phyloP scores from a whole-genome alignment of 768 basidiomycete species.

The Lanmaoa rubissima region DNA sequence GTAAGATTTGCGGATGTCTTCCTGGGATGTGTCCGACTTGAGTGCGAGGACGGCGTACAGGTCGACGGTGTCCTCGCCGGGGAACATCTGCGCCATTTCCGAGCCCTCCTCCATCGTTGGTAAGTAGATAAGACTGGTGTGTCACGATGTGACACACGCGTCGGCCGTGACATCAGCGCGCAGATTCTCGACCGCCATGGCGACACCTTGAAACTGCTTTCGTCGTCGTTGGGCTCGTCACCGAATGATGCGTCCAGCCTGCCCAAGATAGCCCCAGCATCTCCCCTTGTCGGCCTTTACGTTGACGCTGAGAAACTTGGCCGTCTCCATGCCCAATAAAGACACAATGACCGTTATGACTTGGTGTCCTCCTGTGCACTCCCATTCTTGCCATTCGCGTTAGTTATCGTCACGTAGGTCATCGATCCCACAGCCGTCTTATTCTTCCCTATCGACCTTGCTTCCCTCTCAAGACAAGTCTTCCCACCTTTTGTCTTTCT shows the following conservation, averaged over 20 bases:
- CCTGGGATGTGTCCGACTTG: slow-evolving; percentile 48
- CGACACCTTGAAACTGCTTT: too few species aligned
- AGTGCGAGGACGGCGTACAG: slow-evolving; percentile 76
- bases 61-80: slow-evolving; percentile 66
- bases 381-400: neutral
- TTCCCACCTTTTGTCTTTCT: neutral
- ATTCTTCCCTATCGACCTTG: slow-evolving; percentile 9
- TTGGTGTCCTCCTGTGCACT: neutral
- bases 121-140: neutral
- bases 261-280: neutral
- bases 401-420: neutral
- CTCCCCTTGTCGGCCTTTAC: neutral
- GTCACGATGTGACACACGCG: slow-evolving; percentile 7
- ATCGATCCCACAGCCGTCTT: neutral
- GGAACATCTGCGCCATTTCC: slow-evolving; percentile 67
- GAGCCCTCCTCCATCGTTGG: slow-evolving; percentile 69
- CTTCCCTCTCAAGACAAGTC: neutral
- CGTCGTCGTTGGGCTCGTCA: neutral
- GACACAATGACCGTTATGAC: slow-evolving; percentile 3
- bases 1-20: slow-evolving; percentile 83
- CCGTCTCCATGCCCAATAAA: neutral
- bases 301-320: neutral
- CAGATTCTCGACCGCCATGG: too few species aligned
- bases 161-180: neutral
- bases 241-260: neutral